Evolutionary conservation across 2,329 filamentous ascomycete species (phyloP), one percentile per base, ranked within the genome.

Genomic region (Pyricularia pennisetigena): DNA sequence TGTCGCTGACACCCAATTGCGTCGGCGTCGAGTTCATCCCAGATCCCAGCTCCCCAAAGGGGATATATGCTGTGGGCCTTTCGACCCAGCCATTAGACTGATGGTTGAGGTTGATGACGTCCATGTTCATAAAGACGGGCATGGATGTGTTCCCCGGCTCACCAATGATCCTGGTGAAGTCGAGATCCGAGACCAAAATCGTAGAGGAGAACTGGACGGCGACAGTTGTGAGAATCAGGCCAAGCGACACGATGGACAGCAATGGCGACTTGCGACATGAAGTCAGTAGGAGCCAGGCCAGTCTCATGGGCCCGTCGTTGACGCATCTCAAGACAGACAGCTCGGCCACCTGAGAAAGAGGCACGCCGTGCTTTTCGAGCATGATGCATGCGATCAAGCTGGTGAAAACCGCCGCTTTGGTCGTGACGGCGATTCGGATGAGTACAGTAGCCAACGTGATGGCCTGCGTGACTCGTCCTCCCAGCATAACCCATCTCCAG

Each of bases 301-400:
- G 61, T 16, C 72, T 68, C 54, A 73, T 65, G 0, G 72, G 72
- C 0, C 72, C 72, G 30, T 72, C 71, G 66, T 74, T 74, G 8
- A 67, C 63, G 26, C 68, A 69, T 49, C 73, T 70, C 54, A 73
- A 71, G 24, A 72, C 69, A 7, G 72, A 73, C 9, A 74, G 66
- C 65, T 74, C 71, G 29, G 72, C 72, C 4, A 71, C 70, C 6
- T 70, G 70, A 1, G 70, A 72, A 20, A 74, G 67, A 2, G 71
- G 72, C 1, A 74, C 72, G 3, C 72, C 72, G 16, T 71, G 67
- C 14, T 66, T 72, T 66, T 74, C 71, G 12, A 74, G 66, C 6
- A 74, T 30, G 1, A 71, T 68, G 3, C 71, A 71, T 0, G 73
- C 72, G 6, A 72, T 64, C 57, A 74, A 65, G 54, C 72, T 74